These are phyloP conservation scores for Cunninghamia lanceolata DNA, from an alignment of 75 land plant genomes.

Conservation along the genomic window DNA sequence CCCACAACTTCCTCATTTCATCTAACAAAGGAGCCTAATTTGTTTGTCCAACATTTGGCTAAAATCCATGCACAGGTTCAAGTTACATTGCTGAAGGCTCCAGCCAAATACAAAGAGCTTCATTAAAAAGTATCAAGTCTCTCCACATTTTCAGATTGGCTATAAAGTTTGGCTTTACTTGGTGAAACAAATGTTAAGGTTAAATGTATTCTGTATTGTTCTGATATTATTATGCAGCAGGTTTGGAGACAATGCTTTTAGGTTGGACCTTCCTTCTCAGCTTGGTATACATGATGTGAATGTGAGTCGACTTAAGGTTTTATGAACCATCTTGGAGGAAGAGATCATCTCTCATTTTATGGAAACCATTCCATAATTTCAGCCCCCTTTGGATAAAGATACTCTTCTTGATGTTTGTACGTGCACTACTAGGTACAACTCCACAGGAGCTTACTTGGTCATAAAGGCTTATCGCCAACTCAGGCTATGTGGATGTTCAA, in stretches of 20 bases:
- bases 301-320: neutral
- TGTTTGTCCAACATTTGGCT: neutral
- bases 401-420: neutral
- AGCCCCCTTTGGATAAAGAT: neutral
- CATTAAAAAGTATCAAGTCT: neutral
- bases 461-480: neutral
- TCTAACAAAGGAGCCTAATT: neutral
- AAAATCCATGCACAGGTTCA: neutral
- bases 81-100: neutral
- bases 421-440: neutral
- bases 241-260: neutral
- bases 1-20: neutral
- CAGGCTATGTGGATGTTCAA: constrained; percentile 7
- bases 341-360: neutral
- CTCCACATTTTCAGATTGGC: constrained; percentile 1
- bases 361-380: neutral
- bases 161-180: neutral
- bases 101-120: neutral
- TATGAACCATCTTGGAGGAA: neutral
- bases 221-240: neutral
- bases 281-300: neutral
- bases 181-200: neutral
- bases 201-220: neutral
- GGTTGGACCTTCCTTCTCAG: neutral
- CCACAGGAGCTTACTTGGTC: neutral